These are phyloP conservation scores for Tricharina praecox DNA, from an alignment of 495 filamentous ascomycete genomes.

Conservation along the genomic window DNA sequence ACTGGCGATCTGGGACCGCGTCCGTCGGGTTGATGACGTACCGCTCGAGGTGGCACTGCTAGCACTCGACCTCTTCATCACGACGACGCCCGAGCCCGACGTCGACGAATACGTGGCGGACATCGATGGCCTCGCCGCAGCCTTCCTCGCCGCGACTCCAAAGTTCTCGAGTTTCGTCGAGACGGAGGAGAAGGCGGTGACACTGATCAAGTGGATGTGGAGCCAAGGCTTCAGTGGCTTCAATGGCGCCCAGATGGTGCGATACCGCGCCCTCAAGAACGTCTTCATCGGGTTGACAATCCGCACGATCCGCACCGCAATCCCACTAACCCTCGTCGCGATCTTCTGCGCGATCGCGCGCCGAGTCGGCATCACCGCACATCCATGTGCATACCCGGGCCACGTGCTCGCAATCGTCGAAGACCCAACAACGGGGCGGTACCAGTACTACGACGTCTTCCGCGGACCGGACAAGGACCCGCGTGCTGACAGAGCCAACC, in stretches of 20 bases:
- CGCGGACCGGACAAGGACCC: slow-evolving; percentile 20
- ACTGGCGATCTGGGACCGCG: slow-evolving; percentile 52
- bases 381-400: slow-evolving; percentile 48
- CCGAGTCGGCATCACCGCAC: slow-evolving; percentile 41
- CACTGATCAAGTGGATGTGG: slow-evolving; percentile 48
- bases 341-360: slow-evolving; percentile 52
- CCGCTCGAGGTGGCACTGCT: slow-evolving; percentile 58
- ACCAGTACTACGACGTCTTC: slow-evolving; percentile 32
- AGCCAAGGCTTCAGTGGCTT: slow-evolving; percentile 49
- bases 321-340: slow-evolving; percentile 49
- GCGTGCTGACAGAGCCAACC: not conserved
- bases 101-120: slow-evolving; percentile 39
- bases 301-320: slow-evolving; percentile 38
- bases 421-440: slow-evolving; percentile 22
- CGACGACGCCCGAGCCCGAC: slow-evolving; percentile 51
- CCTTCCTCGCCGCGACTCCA: slow-evolving; percentile 35
- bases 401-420: slow-evolving; percentile 50
- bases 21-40: slow-evolving; percentile 36
- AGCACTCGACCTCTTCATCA: slow-evolving; percentile 74
- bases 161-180: slow-evolving; percentile 35
- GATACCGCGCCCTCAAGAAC: slow-evolving; percentile 64
- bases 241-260: slow-evolving; percentile 45
- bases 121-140: slow-evolving; percentile 45
- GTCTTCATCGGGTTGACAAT: slow-evolving; percentile 64
- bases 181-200: slow-evolving; percentile 50